phyloP scores from a whole-genome alignment of 2,329 filamentous ascomycete genomes.

The Paraconiothyrium brasiliense region DNA sequence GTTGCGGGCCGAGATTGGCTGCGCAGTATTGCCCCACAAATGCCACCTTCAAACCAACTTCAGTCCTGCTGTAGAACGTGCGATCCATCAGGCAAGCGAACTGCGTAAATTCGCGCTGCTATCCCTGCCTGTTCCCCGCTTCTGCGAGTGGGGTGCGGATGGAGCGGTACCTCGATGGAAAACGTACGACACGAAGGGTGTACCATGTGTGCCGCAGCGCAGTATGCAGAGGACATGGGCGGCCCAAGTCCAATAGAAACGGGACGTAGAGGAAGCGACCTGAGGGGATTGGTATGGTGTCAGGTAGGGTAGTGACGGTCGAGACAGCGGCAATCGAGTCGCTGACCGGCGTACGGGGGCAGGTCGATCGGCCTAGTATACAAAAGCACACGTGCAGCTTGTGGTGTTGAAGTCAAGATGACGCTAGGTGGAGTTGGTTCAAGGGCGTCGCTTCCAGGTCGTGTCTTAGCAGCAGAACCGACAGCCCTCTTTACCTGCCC shows the following conservation, averaged over 20 bases:
- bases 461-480: slow-evolving; percentile 4
- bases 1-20: slow-evolving; percentile 9
- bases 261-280: background rate
- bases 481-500: slow-evolving; percentile 10
- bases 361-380: slow-evolving; percentile 5
- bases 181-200: background rate
- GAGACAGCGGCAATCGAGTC: background rate
- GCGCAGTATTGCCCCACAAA: slow-evolving; percentile 7
- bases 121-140: slow-evolving; percentile 14
- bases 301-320: background rate
- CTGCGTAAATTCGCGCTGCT: slow-evolving; percentile 1
- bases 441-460: background rate
- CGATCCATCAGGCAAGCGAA: slow-evolving; percentile 2
- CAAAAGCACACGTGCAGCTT: background rate
- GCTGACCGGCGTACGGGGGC: background rate
- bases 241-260: background rate
- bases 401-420: slow-evolving; percentile 4
- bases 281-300: background rate
- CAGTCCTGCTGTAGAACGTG: background rate
- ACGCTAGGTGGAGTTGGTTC: background rate
- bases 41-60: background rate
- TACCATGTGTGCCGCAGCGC: background rate
- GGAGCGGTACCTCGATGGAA: slow-evolving; percentile 4
- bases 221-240: background rate
- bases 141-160: slow-evolving; percentile 11